Evolutionary conservation across 441 rosid genomes (phyloP).

Genomic region (Jatropha podagrica): DNA sequence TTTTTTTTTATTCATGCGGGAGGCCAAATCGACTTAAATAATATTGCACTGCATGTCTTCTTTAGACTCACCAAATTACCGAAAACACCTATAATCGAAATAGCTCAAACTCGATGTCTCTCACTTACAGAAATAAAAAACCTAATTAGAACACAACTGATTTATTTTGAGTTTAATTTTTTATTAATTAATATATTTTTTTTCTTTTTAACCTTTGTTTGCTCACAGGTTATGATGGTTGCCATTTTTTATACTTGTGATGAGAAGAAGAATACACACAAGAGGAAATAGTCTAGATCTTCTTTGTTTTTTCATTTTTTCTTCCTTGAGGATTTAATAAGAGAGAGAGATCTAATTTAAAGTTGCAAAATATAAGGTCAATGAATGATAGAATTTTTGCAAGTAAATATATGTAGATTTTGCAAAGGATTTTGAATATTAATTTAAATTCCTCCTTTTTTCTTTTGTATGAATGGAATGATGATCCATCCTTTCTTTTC

Average conservation of each 20-base stretch:
- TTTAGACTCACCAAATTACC: too few species aligned
- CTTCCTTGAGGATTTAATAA: neutral
- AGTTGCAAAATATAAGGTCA: neutral
- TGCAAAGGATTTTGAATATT: neutral
- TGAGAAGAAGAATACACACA: neutral
- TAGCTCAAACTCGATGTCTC: too few species aligned
- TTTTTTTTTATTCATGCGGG: too few species aligned
- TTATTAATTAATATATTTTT: neutral
- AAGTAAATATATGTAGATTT: slow-evolving; percentile 10
- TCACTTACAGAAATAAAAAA: too few species aligned
- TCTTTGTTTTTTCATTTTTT: neutral
- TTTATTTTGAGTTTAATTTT: too few species aligned
- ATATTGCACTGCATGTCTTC: too few species aligned
- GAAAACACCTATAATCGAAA: too few species aligned
- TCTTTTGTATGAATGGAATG: too few species aligned
- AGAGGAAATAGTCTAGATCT: slow-evolving; percentile 1
- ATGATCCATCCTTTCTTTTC: too few species aligned
- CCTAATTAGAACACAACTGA: too few species aligned
- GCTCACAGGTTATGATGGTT: slow-evolving; percentile 70
- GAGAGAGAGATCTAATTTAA: slow-evolving; percentile 3
- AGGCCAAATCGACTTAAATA: neutral
- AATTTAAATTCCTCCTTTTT: too few species aligned
- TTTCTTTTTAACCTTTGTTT: neutral
- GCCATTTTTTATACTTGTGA: slow-evolving; percentile 52
- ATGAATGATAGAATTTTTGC: slow-evolving; percentile 26